A percentile compares a stretch with the other conserved stretches of the same genome.
Conservation (phyloP, 805 yeast genomes). For the Saccharomycopsis oosterbeekiorum region DNA sequence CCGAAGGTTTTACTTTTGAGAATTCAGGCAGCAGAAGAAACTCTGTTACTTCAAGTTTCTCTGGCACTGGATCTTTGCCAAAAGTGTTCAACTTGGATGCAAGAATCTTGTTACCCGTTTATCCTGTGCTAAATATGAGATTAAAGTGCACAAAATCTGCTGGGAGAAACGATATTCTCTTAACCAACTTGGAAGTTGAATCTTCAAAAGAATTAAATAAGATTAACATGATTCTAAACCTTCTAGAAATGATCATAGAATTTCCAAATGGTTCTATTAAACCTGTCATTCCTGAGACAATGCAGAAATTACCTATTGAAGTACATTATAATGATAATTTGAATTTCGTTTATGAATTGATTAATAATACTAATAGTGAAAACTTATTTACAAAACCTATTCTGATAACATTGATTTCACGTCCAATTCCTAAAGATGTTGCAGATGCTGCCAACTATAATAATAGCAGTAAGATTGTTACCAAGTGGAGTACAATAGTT, state of each 20-base stretch:
- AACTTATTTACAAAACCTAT: constrained; percentile 24
- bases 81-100: constrained; percentile 14
- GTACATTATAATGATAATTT: constrained; percentile 27
- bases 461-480: constrained; percentile 23
- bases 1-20: neutral
- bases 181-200: constrained; percentile 33
- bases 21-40: constrained; percentile 2
- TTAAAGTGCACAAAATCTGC: constrained; percentile 37
- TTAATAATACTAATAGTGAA: constrained; percentile 25
- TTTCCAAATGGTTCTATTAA: constrained; percentile 19
- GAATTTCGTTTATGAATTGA: constrained; percentile 29
- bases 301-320: constrained; percentile 24
- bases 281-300: constrained; percentile 14
- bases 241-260: constrained; percentile 21
- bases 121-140: constrained; percentile 28
- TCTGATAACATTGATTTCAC: constrained; percentile 22
- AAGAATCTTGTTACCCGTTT: constrained; percentile 18
- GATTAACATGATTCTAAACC: constrained; percentile 12
- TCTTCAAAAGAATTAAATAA: constrained; percentile 29
- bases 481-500: constrained; percentile 32
- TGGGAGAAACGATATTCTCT: constrained; percentile 32
- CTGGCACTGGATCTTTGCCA: constrained; percentile 4
- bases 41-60: constrained; percentile 4
- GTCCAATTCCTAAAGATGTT: constrained; percentile 18
- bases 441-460: neutral